Conservation (phyloP, 805 yeast species). For the Metschnikowia matae region DNA sequence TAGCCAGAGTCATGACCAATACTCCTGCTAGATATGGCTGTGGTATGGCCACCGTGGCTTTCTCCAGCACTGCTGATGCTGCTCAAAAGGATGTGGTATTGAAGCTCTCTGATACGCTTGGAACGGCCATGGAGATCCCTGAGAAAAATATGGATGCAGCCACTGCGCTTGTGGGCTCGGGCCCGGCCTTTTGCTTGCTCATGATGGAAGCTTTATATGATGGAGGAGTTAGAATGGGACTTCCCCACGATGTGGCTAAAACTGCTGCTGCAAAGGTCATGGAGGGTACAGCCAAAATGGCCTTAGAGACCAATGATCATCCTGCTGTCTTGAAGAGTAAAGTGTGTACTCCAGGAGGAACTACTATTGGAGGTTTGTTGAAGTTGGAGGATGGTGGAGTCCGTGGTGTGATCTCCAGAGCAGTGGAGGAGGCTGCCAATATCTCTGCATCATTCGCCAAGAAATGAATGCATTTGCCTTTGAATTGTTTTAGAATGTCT, state of each 20-base stretch:
- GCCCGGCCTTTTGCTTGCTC: conserved; percentile 88
- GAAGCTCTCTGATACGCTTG: conserved; percentile 59
- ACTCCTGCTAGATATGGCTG: conserved; percentile 92
- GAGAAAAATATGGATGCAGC: conserved; percentile 97
- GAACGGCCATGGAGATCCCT: conserved; percentile 63
- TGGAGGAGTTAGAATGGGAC: conserved; percentile 92
- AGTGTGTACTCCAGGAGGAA: conserved; percentile 97
- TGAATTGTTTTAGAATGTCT: too few species aligned
- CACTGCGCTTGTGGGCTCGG: conserved; percentile 92
- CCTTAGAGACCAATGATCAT: conserved; percentile 71
- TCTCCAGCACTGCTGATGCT: conserved; percentile 48
- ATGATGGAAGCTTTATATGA: conserved; percentile 91
- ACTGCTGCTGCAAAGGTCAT: conserved; percentile 89
- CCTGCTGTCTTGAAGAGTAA: conserved; percentile 85
- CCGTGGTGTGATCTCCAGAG: conserved; percentile 81
- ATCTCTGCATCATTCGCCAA: conserved; percentile 56
- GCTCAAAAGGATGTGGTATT: conserved; percentile 44
- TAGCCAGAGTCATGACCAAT: conserved; percentile 96
- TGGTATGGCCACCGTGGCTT: conserved; percentile 92
- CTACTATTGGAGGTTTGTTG: conserved; percentile 92
- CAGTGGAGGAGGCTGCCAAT: conserved; percentile 87
- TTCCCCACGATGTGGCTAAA: conserved; percentile 77
- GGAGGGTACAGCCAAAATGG: conserved; percentile 94
- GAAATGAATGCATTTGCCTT: conserved; percentile 18
- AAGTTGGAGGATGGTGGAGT: conserved; percentile 90